Conservation (phyloP, 2,329 filamentous ascomycete species). For the Alternaria sp. region DNA sequence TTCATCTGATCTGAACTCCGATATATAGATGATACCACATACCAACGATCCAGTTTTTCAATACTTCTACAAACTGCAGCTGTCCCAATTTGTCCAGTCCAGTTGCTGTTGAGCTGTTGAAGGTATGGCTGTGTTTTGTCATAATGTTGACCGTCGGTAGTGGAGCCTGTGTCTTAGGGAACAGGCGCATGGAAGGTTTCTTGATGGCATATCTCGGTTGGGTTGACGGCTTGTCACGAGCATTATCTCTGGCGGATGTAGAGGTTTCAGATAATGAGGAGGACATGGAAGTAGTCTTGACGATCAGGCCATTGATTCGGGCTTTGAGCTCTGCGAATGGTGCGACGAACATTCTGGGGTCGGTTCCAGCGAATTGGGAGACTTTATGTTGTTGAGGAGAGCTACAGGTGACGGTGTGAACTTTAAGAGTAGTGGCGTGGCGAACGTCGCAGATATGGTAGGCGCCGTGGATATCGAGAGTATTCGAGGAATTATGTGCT, state of each 20-base stretch:
- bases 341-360: neutral
- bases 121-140: slow-evolving; percentile 8
- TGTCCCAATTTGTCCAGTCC: slow-evolving; percentile 14
- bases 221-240: neutral
- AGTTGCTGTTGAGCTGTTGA: slow-evolving; percentile 7
- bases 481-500: neutral
- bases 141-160: neutral
- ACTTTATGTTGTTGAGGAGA: neutral
- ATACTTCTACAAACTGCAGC: slow-evolving; percentile 1
- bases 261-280: neutral
- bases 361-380: neutral
- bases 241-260: neutral
- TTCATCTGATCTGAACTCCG: neutral
- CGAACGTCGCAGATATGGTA: neutral
- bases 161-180: neutral
- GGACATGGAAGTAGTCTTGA: neutral
- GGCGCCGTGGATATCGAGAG: neutral
- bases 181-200: neutral
- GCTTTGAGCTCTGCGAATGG: neutral
- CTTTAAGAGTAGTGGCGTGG: neutral
- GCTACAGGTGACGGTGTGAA: neutral
- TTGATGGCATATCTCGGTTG: slow-evolving; percentile 5
- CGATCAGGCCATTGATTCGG: neutral
- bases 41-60: slow-evolving; percentile 13
- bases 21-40: neutral